These are phyloP conservation scores for Erodium moschatum DNA, from an alignment of 441 rosid genomes.

Conservation along the genomic window DNA sequence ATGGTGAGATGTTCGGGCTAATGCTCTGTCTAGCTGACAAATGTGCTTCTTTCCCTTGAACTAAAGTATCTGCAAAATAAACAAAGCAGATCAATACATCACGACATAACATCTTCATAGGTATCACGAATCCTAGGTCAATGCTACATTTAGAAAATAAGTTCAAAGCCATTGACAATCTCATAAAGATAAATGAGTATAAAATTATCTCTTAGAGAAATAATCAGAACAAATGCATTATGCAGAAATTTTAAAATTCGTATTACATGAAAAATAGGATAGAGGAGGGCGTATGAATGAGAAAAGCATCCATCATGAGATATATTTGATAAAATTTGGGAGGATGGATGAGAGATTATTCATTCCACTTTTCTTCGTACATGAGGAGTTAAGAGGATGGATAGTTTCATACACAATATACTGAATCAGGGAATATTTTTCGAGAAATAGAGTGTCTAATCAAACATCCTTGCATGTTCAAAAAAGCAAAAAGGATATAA, in stretches of 20 bases:
- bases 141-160: background rate
- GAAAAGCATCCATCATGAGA: background rate
- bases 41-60: constrained; percentile 8
- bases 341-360: background rate
- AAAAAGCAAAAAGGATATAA: background rate
- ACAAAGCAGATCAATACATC: constrained; percentile 2
- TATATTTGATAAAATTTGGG: background rate
- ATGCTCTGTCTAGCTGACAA: background rate
- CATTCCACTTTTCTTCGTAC: background rate
- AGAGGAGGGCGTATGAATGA: background rate
- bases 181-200: background rate
- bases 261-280: background rate
- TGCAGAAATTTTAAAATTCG: background rate
- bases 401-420: background rate
- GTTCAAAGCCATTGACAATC: background rate
- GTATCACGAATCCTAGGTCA: background rate
- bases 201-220: background rate
- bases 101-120: background rate
- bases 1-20: background rate
- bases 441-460: background rate
- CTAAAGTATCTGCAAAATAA: constrained; percentile 1
- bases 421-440: background rate
- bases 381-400: background rate
- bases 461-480: background rate
- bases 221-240: background rate